A percentile compares a stretch with the other conserved stretches of the same genome.
These are phyloP conservation scores for Cutaneotrichosporon sp. DNA, from an alignment of 1,284 basidiomycete genomes.

Conservation along the genomic window DNA sequence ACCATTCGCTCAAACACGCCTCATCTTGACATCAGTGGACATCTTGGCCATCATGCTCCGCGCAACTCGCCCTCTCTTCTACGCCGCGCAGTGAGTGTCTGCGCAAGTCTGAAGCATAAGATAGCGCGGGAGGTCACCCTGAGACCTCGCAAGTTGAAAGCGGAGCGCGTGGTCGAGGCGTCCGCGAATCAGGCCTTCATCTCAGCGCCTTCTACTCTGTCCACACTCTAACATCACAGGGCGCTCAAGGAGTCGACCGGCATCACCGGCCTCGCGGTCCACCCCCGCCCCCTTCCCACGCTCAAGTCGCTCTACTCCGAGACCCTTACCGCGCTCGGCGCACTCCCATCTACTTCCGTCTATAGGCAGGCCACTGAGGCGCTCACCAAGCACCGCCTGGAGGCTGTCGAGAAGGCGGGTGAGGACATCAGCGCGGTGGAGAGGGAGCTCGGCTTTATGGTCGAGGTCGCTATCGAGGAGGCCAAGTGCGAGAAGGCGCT, in stretches of 20 bases:
- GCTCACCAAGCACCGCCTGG: slow-evolving; percentile 75
- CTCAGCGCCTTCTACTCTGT: neutral
- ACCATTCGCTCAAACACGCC: neutral
- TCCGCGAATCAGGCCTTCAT: neutral
- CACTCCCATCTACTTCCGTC: slow-evolving; percentile 66
- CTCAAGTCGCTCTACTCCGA: slow-evolving; percentile 70
- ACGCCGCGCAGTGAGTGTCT: slow-evolving; percentile 40
- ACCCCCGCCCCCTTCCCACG: slow-evolving; percentile 65
- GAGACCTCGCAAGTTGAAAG: too few relatives aligned
- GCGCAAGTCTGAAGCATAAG: too few relatives aligned
- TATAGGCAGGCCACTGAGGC: slow-evolving; percentile 89
- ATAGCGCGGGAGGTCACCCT: too few relatives aligned
- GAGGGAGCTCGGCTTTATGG: slow-evolving; percentile 53
- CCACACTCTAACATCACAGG: slow-evolving; percentile 22
- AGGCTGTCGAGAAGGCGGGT: slow-evolving; percentile 63
- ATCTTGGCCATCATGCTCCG: slow-evolving; percentile 60
- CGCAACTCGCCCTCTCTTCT: slow-evolving; percentile 62
- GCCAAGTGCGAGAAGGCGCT: slow-evolving; percentile 77
- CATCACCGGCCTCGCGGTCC: slow-evolving; percentile 57
- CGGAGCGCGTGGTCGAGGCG: neutral
- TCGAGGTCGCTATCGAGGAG: slow-evolving; percentile 58
- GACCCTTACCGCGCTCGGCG: slow-evolving; percentile 66
- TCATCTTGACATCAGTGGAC: neutral
- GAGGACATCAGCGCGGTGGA: slow-evolving; percentile 66
- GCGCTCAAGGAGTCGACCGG: slow-evolving; percentile 70